Conservation (phyloP, 208 protist genomes). For the Trypanosoma boissoni region DNA sequence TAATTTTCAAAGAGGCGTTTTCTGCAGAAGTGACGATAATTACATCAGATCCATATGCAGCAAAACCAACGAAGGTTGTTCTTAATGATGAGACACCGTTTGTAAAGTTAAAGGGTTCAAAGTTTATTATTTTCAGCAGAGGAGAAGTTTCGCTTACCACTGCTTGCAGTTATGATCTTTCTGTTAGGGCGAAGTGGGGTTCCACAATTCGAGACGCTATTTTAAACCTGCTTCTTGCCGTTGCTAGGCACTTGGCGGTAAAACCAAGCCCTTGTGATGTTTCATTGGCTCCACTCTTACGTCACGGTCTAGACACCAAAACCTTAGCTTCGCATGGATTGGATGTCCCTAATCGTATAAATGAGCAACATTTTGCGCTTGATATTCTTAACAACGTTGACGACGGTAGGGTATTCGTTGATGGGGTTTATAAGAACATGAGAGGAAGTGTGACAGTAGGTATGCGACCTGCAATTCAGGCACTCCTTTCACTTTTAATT, state of each 20-base stretch:
- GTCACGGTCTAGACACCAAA: constrained; percentile 56
- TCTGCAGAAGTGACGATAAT: constrained; percentile 36
- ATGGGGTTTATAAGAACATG: constrained; percentile 69
- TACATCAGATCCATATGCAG: constrained; percentile 25
- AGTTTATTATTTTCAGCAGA: constrained; percentile 57
- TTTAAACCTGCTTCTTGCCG: constrained; percentile 41
- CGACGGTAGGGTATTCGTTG: constrained; percentile 59
- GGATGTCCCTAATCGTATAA: constrained; percentile 34
- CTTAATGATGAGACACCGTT: constrained; percentile 47
- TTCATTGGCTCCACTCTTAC: constrained; percentile 52
- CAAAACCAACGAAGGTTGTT: constrained; percentile 29
- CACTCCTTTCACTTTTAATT: constrained; percentile 80
- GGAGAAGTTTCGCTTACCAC: constrained; percentile 73
- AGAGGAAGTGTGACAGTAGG: constrained; percentile 56
- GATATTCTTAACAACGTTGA: constrained; percentile 57
- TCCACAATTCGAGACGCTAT: constrained; percentile 51
- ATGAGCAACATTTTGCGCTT: constrained; percentile 27
- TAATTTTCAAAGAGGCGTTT: constrained; percentile 46
- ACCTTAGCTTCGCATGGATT: constrained; percentile 48
- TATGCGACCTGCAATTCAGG: constrained; percentile 81
- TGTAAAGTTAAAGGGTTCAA: constrained; percentile 51
- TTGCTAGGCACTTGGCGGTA: constrained; percentile 36
- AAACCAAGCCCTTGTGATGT: constrained; percentile 29
- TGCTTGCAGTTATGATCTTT: constrained; percentile 66
- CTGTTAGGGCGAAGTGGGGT: constrained; percentile 35